phyloP scores from a whole-genome alignment of 345 rosid genomes.

The Streptanthus diversifolius region DNA sequence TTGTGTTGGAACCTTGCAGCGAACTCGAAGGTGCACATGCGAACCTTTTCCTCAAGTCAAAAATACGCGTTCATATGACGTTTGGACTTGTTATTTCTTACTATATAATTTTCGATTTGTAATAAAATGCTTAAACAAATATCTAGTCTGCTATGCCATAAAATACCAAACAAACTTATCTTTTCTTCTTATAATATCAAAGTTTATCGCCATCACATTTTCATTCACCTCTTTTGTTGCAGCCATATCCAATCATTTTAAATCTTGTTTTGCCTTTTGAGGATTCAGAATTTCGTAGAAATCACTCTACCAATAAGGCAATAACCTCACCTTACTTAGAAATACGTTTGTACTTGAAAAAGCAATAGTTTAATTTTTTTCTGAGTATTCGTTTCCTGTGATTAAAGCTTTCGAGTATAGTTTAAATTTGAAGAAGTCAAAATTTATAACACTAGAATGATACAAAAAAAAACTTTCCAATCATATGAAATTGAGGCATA shows the following conservation, averaged over 20 bases:
- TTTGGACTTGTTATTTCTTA: no score
- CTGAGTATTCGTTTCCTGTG: background rate
- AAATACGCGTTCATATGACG: background rate
- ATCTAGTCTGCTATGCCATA: background rate
- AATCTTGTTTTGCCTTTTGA: background rate
- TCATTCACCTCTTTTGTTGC: background rate
- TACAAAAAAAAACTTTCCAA: no score
- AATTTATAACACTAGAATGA: background rate
- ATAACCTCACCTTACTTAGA: background rate
- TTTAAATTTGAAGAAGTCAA: slow-evolving; percentile 12
- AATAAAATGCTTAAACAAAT: background rate
- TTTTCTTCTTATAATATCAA: background rate
- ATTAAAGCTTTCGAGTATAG: background rate
- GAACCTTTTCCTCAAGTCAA: background rate
- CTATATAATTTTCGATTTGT: background rate
- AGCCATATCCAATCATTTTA: background rate
- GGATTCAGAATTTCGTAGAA: background rate
- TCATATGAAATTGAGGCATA: background rate
- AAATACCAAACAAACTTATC: background rate
- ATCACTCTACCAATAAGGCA: background rate
- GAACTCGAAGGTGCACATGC: slow-evolving; percentile 25
- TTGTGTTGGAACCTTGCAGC: slow-evolving; percentile 2
- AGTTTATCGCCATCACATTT: background rate
- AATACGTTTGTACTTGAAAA: background rate
- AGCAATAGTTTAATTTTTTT: background rate